These are phyloP conservation scores for Eucalyptus grandis DNA, from an alignment of 345 rosid genomes.

Conservation along the genomic window DNA sequence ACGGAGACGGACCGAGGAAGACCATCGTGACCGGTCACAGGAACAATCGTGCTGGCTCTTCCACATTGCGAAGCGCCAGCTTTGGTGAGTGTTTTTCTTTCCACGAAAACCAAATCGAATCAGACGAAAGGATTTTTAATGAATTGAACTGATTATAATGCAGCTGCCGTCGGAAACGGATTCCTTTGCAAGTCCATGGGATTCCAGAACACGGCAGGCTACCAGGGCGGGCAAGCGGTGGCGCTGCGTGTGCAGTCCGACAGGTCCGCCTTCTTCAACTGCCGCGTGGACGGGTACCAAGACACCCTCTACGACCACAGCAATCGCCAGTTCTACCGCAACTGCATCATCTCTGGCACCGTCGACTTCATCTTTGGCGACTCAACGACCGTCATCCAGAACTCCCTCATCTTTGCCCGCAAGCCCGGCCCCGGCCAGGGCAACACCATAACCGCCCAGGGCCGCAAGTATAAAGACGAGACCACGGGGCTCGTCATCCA, in stretches of 20 bases:
- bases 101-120: neutral
- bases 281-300: conserved; percentile 59
- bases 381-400: conserved; percentile 40
- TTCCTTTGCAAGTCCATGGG: conserved; percentile 54
- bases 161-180: conserved; percentile 43
- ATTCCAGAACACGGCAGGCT: conserved; percentile 68
- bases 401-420: conserved; percentile 45
- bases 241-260: conserved; percentile 49
- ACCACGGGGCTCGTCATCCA: conserved; percentile 50
- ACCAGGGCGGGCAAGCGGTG: conserved; percentile 52
- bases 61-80: conserved; percentile 17
- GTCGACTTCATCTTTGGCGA: conserved; percentile 76
- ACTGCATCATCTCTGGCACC: conserved; percentile 55
- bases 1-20: conserved; percentile 37
- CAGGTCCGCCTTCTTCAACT: conserved; percentile 34
- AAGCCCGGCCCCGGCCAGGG: conserved; percentile 22
- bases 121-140: neutral
- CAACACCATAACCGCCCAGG: conserved; percentile 62
- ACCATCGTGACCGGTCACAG: conserved; percentile 28
- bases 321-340: conserved; percentile 54
- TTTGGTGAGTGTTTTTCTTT: conserved; percentile 7
- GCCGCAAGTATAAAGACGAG: conserved; percentile 5
- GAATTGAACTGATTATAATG: neutral
- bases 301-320: conserved; percentile 49
- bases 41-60: neutral